phyloP scores from a whole-genome alignment of 768 basidiomycete genomes.

The Termitomyces sp. region DNA sequence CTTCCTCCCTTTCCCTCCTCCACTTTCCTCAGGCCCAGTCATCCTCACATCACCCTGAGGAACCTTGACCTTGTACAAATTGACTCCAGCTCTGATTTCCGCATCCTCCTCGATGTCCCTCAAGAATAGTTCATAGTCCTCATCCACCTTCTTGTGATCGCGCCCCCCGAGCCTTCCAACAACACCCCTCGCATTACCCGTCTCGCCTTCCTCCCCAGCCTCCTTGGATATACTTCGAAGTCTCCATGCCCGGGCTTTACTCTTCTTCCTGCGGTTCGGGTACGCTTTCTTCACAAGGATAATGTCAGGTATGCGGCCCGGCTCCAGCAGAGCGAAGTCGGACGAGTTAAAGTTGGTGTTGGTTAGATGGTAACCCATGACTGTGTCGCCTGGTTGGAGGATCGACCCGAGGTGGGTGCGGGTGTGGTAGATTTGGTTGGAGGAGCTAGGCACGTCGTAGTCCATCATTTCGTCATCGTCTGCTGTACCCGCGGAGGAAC shows the following conservation, averaged over 20 bases:
- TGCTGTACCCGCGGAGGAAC: slow-evolving; percentile 32
- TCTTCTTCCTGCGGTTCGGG: slow-evolving; percentile 91
- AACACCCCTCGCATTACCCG: slow-evolving; percentile 72
- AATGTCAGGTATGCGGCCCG: slow-evolving; percentile 78
- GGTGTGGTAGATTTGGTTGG: slow-evolving; percentile 88
- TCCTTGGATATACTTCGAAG: slow-evolving; percentile 91
- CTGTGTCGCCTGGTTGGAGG: slow-evolving; percentile 93
- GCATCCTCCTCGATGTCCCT: slow-evolving; percentile 92
- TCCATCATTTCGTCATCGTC: slow-evolving; percentile 49
- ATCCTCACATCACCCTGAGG: slow-evolving; percentile 37
- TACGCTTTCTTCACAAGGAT: slow-evolving; percentile 94
- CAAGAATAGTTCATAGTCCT: slow-evolving; percentile 96
- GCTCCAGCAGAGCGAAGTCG: slow-evolving; percentile 64
- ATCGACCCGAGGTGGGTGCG: slow-evolving; percentile 91
- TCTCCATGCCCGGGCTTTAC: slow-evolving; percentile 77
- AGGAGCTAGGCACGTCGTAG: slow-evolving; percentile 48
- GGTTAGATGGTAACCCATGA: slow-evolving; percentile 84
- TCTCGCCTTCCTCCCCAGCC: slow-evolving; percentile 81
- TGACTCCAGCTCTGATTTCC: slow-evolving; percentile 81
- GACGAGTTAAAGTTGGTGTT: slow-evolving; percentile 92
- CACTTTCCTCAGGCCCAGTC: slow-evolving; percentile 33
- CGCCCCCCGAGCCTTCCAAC: slow-evolving; percentile 87
- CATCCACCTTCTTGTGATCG: slow-evolving; percentile 89
- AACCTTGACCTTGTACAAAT: slow-evolving; percentile 66
- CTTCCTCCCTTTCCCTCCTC: slow-evolving; percentile 24